Evolutionary conservation across 306 rosid genomes (phyloP), one percentile per base, ranked within the genome.

Genomic region (Elaeagnus macrophylla): DNA sequence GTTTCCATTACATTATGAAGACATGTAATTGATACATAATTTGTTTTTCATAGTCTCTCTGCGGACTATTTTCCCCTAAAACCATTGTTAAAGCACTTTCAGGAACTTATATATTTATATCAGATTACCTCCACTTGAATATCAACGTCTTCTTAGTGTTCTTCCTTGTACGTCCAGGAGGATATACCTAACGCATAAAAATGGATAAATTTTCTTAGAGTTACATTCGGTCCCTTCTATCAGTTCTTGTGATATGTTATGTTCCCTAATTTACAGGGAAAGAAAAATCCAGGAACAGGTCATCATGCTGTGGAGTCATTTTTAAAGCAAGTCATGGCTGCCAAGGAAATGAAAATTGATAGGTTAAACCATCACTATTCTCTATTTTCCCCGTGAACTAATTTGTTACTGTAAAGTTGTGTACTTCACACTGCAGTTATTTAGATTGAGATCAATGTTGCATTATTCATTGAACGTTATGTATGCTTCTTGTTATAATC

Each of bases 201-300:
- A 6, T 13, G 7, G 18, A 7, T 13, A 10, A 7, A 40, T 10
- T 32, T 19, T 36, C 15, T 25, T 39, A 51, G 52, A 11, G 37
- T 38, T 12, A 12, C 5, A 9, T 0, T 52, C 36, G 54, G 45
- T 8, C 12, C 51, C 7, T 46, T 18, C 18, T 6, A 60, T 43
- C 39, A 14, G 37, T 39, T 19, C 16, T 37, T 48, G 9, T 37
- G 36, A 60, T 54, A 59, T 36, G 36, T 43, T 35, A 10, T 18
- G 48, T 47, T 61, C 67, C 75, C 60, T 70, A 65, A 65, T 37
- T 62, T 73, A 39, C 83, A 91, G 96, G 96, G 99, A 58, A 91
- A 87, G 93, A 86, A 59, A 77, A 91, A 91, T 74, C 99, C 99
- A 0, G 96, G 96, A 54, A 87, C 99, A 19, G 89, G 86, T 51